phyloP scores from a whole-genome alignment of 2,329 filamentous ascomycete genomes.

The Byssoonygena ceratinophila region DNA sequence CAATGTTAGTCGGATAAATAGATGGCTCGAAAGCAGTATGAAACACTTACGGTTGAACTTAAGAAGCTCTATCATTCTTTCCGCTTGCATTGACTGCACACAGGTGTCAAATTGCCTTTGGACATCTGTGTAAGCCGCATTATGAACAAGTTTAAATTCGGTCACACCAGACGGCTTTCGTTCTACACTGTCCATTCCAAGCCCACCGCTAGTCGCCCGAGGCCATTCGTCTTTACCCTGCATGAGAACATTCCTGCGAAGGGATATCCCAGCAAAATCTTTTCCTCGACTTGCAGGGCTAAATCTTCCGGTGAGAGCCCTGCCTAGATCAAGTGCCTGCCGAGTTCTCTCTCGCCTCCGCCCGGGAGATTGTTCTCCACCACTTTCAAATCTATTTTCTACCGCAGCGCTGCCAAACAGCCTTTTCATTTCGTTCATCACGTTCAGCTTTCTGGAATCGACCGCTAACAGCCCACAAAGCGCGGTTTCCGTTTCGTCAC shows the following conservation, averaged over 20 bases:
- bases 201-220: conserved; percentile 61
- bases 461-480: conserved; percentile 49
- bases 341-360: conserved; percentile 47
- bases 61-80: conserved; percentile 67
- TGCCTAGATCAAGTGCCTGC: conserved; percentile 42
- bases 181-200: conserved; percentile 65
- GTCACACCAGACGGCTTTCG: conserved; percentile 48
- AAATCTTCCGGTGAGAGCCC: conserved; percentile 45
- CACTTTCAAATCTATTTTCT: conserved; percentile 46
- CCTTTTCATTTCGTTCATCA: conserved; percentile 79
- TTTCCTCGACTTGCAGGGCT: conserved; percentile 47
- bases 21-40: neutral
- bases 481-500: conserved; percentile 21
- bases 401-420: conserved; percentile 58
- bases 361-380: conserved; percentile 35
- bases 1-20: neutral
- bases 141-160: conserved; percentile 71
- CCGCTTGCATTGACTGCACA: conserved; percentile 75
- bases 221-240: conserved; percentile 85
- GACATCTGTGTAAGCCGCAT: conserved; percentile 58
- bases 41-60: conserved; percentile 45
- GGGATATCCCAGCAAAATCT: conserved; percentile 58
- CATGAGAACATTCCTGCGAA: conserved; percentile 71
- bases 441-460: conserved; percentile 66
- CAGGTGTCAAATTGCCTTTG: conserved; percentile 67